Percentiles rank a stretch among this genome's conserved stretches.
Evolutionary conservation across 2,329 filamentous ascomycete species (phyloP).

Genomic region (Rhexocercosporidium sp.): DNA sequence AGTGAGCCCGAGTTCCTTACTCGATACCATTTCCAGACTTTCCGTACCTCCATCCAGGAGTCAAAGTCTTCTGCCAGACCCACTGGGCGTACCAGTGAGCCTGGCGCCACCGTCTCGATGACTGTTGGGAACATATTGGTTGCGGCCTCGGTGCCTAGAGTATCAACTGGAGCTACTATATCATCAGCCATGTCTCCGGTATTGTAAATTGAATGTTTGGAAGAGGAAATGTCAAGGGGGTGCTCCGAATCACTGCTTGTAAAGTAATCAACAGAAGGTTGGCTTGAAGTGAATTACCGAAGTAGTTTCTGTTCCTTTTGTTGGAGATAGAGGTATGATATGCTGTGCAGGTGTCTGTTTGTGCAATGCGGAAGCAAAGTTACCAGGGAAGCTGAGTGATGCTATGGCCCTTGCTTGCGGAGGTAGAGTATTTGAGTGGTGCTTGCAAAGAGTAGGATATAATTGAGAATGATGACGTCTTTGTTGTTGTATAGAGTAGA

Average conservation of each 20-base stretch:
- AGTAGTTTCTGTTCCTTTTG: not conserved
- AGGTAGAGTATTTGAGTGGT: too few species aligned
- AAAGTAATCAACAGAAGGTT: not conserved
- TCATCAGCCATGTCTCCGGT: slow-evolving; percentile 1
- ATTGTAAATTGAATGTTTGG: not conserved
- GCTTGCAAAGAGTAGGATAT: not conserved
- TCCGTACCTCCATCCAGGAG: slow-evolving; percentile 15
- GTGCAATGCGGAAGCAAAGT: not conserved
- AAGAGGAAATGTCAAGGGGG: not conserved
- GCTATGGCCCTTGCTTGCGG: not conserved
- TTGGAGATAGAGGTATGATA: not conserved
- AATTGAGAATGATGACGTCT: too few species aligned
- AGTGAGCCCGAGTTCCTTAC: not conserved
- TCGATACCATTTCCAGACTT: slow-evolving; percentile 12
- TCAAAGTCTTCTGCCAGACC: slow-evolving; percentile 22
- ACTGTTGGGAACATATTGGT: slow-evolving; percentile 7
- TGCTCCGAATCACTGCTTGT: not conserved
- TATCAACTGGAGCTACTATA: not conserved
- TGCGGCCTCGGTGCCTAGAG: not conserved
- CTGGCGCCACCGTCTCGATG: not conserved
- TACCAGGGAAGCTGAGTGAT: not conserved
- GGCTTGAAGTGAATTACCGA: not conserved
- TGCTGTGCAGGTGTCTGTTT: not conserved
- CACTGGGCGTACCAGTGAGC: not conserved
- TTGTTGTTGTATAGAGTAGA: too few species aligned